A percentile compares a stretch with the other conserved stretches of the same genome.
These are phyloP conservation scores for Umbelopsis sp. DNA, from an alignment of 371 early-diverging fungal genomes.

Conservation along the genomic window DNA sequence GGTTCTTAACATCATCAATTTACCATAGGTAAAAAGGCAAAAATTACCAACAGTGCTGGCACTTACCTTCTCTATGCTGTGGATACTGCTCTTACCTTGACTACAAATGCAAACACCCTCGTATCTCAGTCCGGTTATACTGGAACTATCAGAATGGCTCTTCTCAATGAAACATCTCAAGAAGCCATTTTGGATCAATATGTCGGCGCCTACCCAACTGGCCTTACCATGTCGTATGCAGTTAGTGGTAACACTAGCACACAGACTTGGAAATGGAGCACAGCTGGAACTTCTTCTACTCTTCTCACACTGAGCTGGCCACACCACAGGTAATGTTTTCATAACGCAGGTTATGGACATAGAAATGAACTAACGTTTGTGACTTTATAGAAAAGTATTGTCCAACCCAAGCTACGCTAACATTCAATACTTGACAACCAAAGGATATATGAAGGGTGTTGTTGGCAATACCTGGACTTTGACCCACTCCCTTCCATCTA, in stretches of 20 bases:
- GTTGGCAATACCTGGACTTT: conserved; percentile 15
- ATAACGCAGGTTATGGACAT: neutral
- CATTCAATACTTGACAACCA: conserved; percentile 17
- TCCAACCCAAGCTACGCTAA: neutral
- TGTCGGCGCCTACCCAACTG: conserved; percentile 15
- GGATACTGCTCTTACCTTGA: neutral
- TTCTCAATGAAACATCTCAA: conserved; percentile 12
- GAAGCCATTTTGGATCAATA: conserved; percentile 16
- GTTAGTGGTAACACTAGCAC: conserved; percentile 7
- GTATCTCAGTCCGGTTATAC: neutral
- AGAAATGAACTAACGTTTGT: neutral
- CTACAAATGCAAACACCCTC: neutral
- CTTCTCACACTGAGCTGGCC: conserved; percentile 6
- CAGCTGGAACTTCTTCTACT: neutral
- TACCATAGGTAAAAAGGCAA: conserved; percentile 10
- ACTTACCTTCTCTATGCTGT: conserved; percentile 15
- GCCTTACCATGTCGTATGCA: conserved; percentile 13
- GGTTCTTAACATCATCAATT: neutral
- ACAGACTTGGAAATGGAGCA: conserved; percentile 14
- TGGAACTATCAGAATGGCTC: conserved; percentile 17
- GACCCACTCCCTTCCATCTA: conserved; percentile 1
- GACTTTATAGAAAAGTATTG: conserved; percentile 3
- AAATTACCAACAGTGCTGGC: conserved; percentile 15
- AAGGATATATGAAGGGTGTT: conserved; percentile 19
- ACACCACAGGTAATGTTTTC: conserved; percentile 9